These are phyloP conservation scores for Chamaecyparis obtusa DNA, from an alignment of 75 land plant genomes.

Conservation along the genomic window DNA sequence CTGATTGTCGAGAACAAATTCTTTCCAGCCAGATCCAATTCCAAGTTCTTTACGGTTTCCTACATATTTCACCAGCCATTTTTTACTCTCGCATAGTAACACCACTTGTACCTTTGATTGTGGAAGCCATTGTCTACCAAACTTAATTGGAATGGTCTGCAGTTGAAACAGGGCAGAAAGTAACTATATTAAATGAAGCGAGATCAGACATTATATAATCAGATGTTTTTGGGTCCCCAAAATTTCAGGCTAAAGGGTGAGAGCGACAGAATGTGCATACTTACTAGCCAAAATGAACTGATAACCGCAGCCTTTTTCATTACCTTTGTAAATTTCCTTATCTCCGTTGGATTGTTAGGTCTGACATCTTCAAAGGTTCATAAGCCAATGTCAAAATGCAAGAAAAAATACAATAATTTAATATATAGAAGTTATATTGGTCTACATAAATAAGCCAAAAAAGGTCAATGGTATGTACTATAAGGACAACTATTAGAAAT, in stretches of 20 bases:
- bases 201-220: too few relatives aligned
- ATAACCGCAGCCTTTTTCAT: not conserved
- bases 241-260: too few relatives aligned
- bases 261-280: not conserved
- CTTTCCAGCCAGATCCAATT: slow-evolving; percentile 1
- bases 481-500: not conserved
- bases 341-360: not conserved
- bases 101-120: not conserved
- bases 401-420: too few relatives aligned
- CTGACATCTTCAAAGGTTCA: not conserved
- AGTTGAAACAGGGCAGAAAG: not conserved
- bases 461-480: too few relatives aligned
- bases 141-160: not conserved
- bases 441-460: too few relatives aligned
- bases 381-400: not conserved
- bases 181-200: not conserved
- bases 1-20: not conserved
- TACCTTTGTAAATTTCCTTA: not conserved
- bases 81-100: not conserved
- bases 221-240: not conserved
- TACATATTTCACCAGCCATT: not conserved
- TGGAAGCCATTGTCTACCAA: not conserved
- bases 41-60: not conserved
- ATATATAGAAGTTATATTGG: too few relatives aligned
- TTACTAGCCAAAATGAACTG: not conserved